Conservation (phyloP, 345 rosid species). For the Punica granatum region DNA sequence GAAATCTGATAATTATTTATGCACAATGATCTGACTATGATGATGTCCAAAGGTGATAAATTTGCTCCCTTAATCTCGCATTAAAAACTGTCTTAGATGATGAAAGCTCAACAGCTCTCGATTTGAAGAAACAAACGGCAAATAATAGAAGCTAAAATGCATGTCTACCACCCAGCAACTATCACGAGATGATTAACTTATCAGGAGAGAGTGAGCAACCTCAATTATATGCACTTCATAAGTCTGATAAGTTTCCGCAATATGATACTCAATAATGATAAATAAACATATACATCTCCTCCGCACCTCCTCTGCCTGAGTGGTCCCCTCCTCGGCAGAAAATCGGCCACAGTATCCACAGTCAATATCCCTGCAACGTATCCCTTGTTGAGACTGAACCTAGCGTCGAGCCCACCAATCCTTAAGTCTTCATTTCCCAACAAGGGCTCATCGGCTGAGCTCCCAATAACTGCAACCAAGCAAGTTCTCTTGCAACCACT, state of each 20-base stretch:
- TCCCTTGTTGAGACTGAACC: constrained; percentile 53
- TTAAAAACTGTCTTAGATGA: not conserved
- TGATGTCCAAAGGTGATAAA: not conserved
- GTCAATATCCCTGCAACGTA: constrained; percentile 89
- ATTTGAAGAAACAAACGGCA: no score
- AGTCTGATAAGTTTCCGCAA: not conserved
- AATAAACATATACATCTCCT: no score
- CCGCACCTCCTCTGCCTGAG: constrained; percentile 65
- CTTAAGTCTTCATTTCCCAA: constrained; percentile 64
- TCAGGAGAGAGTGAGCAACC: no score
- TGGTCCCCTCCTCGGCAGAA: constrained; percentile 82
- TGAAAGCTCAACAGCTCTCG: not conserved
- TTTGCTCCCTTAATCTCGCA: not conserved
- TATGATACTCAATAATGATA: no score
- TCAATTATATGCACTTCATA: not conserved
- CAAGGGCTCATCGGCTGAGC: constrained; percentile 38
- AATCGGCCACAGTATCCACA: constrained; percentile 78
- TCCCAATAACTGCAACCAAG: constrained; percentile 73
- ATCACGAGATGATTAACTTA: no score
- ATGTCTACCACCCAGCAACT: no score
- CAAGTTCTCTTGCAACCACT: constrained; percentile 62
- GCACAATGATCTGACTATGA: not conserved
- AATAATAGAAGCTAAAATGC: no score
- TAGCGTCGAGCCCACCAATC: constrained; percentile 65
- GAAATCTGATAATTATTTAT: not conserved